These are phyloP conservation scores for Calonectria hongkongensis DNA, from an alignment of 2,329 filamentous ascomycete genomes.

Conservation along the genomic window DNA sequence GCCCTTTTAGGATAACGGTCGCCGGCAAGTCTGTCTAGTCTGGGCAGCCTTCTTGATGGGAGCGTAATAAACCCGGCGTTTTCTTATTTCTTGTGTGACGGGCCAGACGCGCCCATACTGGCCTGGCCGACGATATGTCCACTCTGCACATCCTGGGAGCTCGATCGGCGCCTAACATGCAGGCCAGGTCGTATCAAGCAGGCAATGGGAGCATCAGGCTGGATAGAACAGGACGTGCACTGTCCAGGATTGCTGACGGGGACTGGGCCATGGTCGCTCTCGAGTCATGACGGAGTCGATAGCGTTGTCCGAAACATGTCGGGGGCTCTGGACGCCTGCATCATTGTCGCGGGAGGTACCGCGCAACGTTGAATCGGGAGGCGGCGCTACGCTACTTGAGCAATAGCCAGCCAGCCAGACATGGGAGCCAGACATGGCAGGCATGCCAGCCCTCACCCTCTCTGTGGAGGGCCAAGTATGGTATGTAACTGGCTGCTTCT, in stretches of 20 bases:
- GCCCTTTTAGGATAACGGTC: not conserved
- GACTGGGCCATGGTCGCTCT: not conserved
- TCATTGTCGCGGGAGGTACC: conserved; percentile 4
- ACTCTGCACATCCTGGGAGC: not conserved
- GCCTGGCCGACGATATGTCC: not conserved
- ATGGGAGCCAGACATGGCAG: too few relatives aligned
- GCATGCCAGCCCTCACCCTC: too few relatives aligned
- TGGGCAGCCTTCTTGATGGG: not conserved
- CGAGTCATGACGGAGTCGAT: not conserved
- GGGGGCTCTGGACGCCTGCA: not conserved
- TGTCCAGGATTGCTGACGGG: not conserved
- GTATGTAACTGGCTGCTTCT: too few relatives aligned
- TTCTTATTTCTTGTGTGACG: not conserved
- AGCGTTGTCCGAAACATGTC: conserved; percentile 1
- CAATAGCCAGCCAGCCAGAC: not conserved
- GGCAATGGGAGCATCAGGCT: not conserved
- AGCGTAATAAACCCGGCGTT: not conserved
- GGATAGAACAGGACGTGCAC: not conserved
- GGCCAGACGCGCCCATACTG: not conserved
- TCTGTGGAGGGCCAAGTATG: too few relatives aligned
- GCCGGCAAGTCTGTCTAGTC: too few relatives aligned
- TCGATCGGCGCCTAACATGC: conserved; percentile 3
- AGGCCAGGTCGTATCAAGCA: not conserved
- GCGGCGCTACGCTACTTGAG: not conserved
- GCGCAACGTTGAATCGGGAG: not conserved